phyloP scores from a whole-genome alignment of 352 stramenopile genomes.

The Phytophthora chlamydospora region DNA sequence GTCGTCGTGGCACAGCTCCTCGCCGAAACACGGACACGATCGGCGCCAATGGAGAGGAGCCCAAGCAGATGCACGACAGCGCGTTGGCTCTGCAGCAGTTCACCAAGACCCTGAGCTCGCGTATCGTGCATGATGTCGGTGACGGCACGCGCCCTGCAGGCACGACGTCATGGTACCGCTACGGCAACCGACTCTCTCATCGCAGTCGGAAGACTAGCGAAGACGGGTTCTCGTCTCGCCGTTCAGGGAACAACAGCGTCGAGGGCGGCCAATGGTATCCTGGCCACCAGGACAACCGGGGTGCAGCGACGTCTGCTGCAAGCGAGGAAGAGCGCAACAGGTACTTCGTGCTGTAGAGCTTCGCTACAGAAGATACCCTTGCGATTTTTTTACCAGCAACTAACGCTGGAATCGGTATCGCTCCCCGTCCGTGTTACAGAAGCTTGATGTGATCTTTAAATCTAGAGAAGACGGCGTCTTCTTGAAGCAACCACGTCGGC shows the following conservation, averaged over 20 bases:
- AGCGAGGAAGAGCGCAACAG: slow-evolving; percentile 82
- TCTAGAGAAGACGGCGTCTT: slow-evolving; percentile 16
- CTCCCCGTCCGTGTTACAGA: slow-evolving; percentile 29
- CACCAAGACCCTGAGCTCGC: slow-evolving; percentile 80
- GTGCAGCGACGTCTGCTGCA: slow-evolving; percentile 43
- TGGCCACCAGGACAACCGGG: slow-evolving; percentile 43
- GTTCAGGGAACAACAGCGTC: slow-evolving; percentile 74
- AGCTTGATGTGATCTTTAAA: slow-evolving; percentile 24
- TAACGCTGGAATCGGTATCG: slow-evolving; percentile 15
- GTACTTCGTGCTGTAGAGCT: slow-evolving; percentile 83
- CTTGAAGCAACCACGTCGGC: slow-evolving; percentile 10
- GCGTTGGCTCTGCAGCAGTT: slow-evolving; percentile 83
- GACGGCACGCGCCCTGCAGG: slow-evolving; percentile 46
- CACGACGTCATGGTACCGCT: slow-evolving; percentile 77
- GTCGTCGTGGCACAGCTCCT: slow-evolving; percentile 26
- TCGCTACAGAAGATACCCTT: slow-evolving; percentile 19
- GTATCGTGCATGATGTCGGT: slow-evolving; percentile 63
- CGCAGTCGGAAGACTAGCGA: slow-evolving; percentile 73
- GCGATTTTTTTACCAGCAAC: slow-evolving; percentile 27
- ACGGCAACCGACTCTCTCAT: slow-evolving; percentile 72
- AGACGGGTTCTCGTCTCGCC: slow-evolving; percentile 46
- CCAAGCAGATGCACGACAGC: slow-evolving; percentile 60
- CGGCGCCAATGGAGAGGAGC: slow-evolving; percentile 44
- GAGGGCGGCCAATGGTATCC: slow-evolving; percentile 52
- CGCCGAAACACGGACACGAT: slow-evolving; percentile 60